Conservation (phyloP, 495 filamentous ascomycete genomes). For the Jackrogersella multiformis region DNA sequence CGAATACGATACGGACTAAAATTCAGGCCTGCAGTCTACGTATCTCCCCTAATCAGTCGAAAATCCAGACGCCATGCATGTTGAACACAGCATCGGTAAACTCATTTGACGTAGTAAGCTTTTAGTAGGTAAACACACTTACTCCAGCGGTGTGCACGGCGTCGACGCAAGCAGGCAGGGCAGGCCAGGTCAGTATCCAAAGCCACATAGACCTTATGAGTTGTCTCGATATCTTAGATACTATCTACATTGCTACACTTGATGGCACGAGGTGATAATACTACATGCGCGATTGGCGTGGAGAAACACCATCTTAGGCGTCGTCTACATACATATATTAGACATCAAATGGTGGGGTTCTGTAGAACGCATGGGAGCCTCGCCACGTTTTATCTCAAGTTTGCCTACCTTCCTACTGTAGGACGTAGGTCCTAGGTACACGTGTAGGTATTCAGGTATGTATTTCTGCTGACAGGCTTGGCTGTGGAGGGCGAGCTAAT, state of each 20-base stretch:
- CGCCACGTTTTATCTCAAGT: slow-evolving; percentile 4
- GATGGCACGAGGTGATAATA: neutral
- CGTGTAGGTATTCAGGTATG: no score
- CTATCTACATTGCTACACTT: neutral
- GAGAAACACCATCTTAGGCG: slow-evolving; percentile 2
- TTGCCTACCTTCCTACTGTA: slow-evolving; percentile 6
- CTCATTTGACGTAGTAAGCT: neutral
- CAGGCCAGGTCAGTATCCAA: neutral
- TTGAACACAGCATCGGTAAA: slow-evolving; percentile 12
- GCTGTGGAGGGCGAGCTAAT: slow-evolving; percentile 3
- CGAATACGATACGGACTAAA: neutral
- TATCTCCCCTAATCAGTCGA: neutral
- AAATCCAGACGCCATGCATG: neutral
- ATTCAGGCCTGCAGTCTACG: neutral
- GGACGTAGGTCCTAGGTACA: no score
- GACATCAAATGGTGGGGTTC: slow-evolving; percentile 22
- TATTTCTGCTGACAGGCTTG: neutral
- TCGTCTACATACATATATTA: slow-evolving; percentile 12
- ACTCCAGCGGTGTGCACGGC: neutral
- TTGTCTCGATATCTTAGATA: neutral
- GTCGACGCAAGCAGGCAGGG: neutral
- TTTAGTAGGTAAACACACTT: neutral
- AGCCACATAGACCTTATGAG: neutral
- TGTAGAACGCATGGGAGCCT: slow-evolving; percentile 23
- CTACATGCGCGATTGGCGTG: slow-evolving; percentile 8